Conservation (phyloP, 805 yeast species). For the Saccharomycopsis capsularis region DNA sequence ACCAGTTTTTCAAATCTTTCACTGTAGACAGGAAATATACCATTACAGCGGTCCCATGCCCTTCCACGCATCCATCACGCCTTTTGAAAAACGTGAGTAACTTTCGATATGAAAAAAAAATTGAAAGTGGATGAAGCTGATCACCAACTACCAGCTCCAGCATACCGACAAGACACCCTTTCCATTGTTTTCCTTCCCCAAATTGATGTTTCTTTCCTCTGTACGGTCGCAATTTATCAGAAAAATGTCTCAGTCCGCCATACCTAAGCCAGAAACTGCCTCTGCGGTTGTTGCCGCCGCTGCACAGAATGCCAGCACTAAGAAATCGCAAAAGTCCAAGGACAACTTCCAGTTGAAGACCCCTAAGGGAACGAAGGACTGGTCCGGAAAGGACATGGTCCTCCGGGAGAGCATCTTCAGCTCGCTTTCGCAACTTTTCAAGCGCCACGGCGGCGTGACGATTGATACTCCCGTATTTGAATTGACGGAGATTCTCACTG, state of each 20-base stretch:
- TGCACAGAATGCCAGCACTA: conserved; percentile 20
- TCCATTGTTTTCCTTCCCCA: too few relatives aligned
- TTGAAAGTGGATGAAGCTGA: too few relatives aligned
- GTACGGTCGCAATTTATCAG: too few relatives aligned
- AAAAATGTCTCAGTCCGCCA: conserved; percentile 18
- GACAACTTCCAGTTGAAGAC: conserved; percentile 76
- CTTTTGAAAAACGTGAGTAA: too few relatives aligned
- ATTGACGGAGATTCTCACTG: conserved; percentile 87
- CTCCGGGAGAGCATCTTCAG: conserved; percentile 82
- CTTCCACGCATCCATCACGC: too few relatives aligned
- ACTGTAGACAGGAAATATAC: too few relatives aligned
- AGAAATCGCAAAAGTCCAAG: conserved; percentile 28
- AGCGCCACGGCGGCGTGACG: conserved; percentile 96
- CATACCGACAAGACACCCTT: too few relatives aligned
- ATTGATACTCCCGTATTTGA: conserved; percentile 98
- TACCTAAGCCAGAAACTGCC: conserved; percentile 4
- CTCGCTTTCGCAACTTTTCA: conserved; percentile 66
- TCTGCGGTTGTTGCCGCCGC: conserved; percentile 17
- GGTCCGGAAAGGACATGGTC: conserved; percentile 98
- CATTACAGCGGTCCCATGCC: too few relatives aligned
- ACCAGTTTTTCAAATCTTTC: too few relatives aligned
- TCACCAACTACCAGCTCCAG: too few relatives aligned
- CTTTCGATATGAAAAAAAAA: too few relatives aligned
- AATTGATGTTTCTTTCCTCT: too few relatives aligned
- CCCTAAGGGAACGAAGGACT: conserved; percentile 96